Base-by-base conservation (phyloP, 2,329 filamentous ascomycete genomes). In the Thielaviopsis cerberus region DNA sequence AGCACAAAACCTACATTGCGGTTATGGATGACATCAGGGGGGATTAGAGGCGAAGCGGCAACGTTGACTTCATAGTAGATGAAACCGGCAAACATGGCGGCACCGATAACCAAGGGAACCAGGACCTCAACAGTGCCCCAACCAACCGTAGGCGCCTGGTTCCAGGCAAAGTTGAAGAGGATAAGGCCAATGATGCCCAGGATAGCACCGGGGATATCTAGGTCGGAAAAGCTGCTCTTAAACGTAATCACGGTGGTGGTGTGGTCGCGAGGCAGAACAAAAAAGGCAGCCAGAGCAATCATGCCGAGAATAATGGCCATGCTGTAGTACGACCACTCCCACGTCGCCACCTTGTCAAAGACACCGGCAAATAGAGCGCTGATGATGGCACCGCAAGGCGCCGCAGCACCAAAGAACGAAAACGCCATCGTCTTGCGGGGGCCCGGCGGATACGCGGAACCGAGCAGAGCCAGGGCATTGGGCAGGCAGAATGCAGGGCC, bases 141-240 rank as follows among this genome's bases (percentile, higher is more conserved):
- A 1, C 80, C 79, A 1, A 74, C 76, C 0, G 78, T 70, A 0
- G 79, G 75, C 0, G 78, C 81, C 64, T 85, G 80, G 60, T 82
- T 85, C 79, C 80, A 84, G 0, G 81, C 78, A 63, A 85, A 79
- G 65, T 83, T 84, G 68, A 85, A 74, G 20, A 86, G 70, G 0
- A 83, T 71, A 24, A 86, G 69, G 0, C 75, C 75, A 0, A 71
- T 69, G 20, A 84, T 72, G 1, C 81, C 81, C 0, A 69, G 63
- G 0, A 68, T 30, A 0, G 69, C 70, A 0, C 72, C 73, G 0
- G 67, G 66, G 7, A 74, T 59, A 45, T 76, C 74, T 3, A 75
- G 52, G 24, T 62, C 59, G 24, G n/a, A 22, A 13, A 57, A 30
- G 20, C 50, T 17, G 48, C 50, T 51, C 7, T 37, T 24, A 13